phyloP scores from a whole-genome alignment of 305 asterid genomes.

The Rubia occidens region DNA sequence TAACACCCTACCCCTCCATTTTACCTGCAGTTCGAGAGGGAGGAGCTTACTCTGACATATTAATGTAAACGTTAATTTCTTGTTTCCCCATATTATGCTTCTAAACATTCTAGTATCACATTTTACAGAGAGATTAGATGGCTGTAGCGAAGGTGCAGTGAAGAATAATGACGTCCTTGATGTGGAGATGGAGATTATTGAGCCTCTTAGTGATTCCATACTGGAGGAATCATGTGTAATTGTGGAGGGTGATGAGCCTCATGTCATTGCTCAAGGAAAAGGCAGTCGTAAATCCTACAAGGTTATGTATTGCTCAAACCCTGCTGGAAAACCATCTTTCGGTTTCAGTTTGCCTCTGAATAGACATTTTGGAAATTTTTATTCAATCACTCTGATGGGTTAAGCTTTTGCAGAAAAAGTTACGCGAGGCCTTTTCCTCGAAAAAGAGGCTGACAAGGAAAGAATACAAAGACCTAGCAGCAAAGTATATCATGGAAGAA shows the following conservation, averaged over 20 bases:
- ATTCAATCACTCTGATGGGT: conserved; percentile 12
- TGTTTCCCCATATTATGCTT: neutral
- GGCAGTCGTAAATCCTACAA: conserved; percentile 56
- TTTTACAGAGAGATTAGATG: conserved; percentile 28
- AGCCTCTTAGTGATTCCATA: conserved; percentile 28
- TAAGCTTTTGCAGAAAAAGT: conserved; percentile 42
- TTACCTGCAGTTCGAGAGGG: neutral
- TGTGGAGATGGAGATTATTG: conserved; percentile 22
- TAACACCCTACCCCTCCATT: neutral
- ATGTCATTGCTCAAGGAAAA: conserved; percentile 23
- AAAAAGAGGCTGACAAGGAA: conserved; percentile 46
- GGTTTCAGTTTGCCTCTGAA: neutral
- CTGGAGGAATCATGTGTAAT: conserved; percentile 61
- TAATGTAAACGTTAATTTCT: neutral
- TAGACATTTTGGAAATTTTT: neutral
- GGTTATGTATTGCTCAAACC: conserved; percentile 31
- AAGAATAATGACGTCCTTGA: conserved; percentile 29
- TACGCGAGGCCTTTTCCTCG: conserved; percentile 46
- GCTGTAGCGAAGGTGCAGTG: conserved; percentile 28
- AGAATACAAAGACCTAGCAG: conserved; percentile 24
- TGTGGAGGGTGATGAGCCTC: conserved; percentile 46
- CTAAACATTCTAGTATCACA: neutral
- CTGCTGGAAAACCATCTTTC: neutral
- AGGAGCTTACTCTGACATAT: too few relatives aligned
- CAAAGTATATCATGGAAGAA: conserved; percentile 21